Evolutionary conservation across 2,329 filamentous ascomycete genomes (phyloP).

Genomic region (Scedosporium boydii): DNA sequence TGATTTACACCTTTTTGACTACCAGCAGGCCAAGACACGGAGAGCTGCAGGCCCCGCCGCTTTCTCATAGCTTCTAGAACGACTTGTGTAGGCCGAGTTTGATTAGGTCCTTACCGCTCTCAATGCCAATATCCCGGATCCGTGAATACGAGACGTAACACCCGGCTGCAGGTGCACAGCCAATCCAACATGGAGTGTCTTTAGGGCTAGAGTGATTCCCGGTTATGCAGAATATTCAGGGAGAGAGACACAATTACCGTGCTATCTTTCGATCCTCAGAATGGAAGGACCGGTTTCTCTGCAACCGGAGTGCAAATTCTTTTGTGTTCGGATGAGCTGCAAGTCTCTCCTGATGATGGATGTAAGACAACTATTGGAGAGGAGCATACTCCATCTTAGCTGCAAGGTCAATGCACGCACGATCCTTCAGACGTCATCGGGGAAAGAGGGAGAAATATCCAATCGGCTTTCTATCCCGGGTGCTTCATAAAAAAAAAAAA

Average conservation of each 20-base stretch:
- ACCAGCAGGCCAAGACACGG: neutral
- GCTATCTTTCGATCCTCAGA: neutral
- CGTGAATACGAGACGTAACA: constrained; percentile 7
- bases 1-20: neutral
- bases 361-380: neutral
- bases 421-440: no score
- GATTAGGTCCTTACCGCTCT: neutral
- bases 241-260: neutral
- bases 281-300: neutral
- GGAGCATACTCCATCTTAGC: neutral
- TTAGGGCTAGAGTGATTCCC: neutral
- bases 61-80: constrained; percentile 2
- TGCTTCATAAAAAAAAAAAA: neutral
- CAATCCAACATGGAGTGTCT: neutral
- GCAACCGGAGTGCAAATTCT: neutral
- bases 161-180: neutral
- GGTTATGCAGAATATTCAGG: neutral
- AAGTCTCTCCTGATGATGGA: neutral
- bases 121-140: neutral
- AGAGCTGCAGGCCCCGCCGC: neutral
- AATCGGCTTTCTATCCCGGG: neutral
- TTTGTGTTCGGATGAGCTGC: neutral
- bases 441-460: neutral
- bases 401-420: neutral
- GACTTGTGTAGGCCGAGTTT: neutral